Base-by-base conservation (phyloP, 805 yeast genomes). In the Cyberlindnera sargentensis region DNA sequence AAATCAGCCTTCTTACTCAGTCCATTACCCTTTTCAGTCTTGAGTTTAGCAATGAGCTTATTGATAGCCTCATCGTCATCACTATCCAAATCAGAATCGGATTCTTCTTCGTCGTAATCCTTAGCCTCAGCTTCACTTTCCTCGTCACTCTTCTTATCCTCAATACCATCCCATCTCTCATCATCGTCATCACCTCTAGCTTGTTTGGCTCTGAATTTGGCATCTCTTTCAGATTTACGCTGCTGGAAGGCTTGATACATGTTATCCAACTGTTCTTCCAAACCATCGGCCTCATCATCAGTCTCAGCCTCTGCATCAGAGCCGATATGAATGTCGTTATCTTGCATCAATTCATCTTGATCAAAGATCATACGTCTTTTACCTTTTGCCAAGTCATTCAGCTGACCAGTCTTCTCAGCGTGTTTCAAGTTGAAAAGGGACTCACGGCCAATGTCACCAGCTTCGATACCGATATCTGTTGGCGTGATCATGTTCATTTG, bases 401-500 rank as follows among this genome's bases (percentile, higher is more conserved):
- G 64, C 50, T 84, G 78, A 37, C 97, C 98, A 3, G 95, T 81
- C 63, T 84, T 84, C 62, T 86, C 86, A 4, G 96, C 96, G n/a
- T 76, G 66, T 57, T 80, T 83, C 61, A 93, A 72, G 58, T 82
- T 87, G 69, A 93, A 93, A 46, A 88, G 68, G 1, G 90, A 75
- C 46, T 84, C 90, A 43, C 83, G 72, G 32, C 93, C 96, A 47
- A 78, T 71, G 42, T 76, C 75, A 15, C 87, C 91, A 15, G 96
- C 96, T 61, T 93, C 99, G 43, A 87, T 72, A 75, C 98, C 97
- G 49, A 93, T 80, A 58, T 89, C 95, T 68, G 75, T 78, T 58
- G 95, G 96, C 5, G 96, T 86, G 46, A 85, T 70, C 96, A 93
- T 90, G 63, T 86, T 87, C 91, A 93, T 82, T 67, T 93, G 97